Evolutionary conservation across 768 basidiomycete species (phyloP), one percentile per base, ranked within the genome.

Genomic region (Boletus fagicola): DNA sequence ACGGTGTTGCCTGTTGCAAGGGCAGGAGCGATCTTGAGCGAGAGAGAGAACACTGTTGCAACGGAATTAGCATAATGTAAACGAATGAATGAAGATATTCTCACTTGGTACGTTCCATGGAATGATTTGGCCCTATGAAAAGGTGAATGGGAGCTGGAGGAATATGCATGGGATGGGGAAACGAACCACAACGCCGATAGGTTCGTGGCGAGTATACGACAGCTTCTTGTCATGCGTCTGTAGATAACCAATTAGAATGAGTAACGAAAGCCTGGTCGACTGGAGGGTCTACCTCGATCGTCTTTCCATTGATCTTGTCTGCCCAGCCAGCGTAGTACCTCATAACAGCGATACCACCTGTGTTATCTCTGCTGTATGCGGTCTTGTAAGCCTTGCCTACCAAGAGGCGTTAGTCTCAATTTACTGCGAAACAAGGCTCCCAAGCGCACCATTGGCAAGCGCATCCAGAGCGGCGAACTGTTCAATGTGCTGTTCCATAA

Each of bases 321-420:
- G 58, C 58, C 58, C 58, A 59, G 26, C 58, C 58, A 39, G 50
- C 58, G 26, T 59, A 59, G 58, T 59, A 59, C 18, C 57, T 46
- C 18, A 59, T 4, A 9, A 52, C 26, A 38, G 40, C 35, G 26
- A 58, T 38, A 12, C 33, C 42, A 38, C 55, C 47, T 10, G 28
- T 44, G 9, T 42, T 58, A 26, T 58, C 57, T 18, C 20, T 10
- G 12, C 18, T 20, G 24, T 46, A 18, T 18, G 58, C 58, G 33
- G 45, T 26, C 5, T 30, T 52, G 50, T 51, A 59, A 20, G 58
- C 49, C 22, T 59, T 59, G 49, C 57, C 58, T 59, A 31, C 5
- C 26, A 3, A 48, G 11, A 43, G 22, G 11, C 16, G 3, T 33
- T 8, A 45, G 13, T 36, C 6, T 22, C 24, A 18, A 8, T 31